Evolutionary conservation across 2,329 filamentous ascomycete species (phyloP), one percentile per base, ranked within the genome.

Genomic region (Calonectria ilicicola): DNA sequence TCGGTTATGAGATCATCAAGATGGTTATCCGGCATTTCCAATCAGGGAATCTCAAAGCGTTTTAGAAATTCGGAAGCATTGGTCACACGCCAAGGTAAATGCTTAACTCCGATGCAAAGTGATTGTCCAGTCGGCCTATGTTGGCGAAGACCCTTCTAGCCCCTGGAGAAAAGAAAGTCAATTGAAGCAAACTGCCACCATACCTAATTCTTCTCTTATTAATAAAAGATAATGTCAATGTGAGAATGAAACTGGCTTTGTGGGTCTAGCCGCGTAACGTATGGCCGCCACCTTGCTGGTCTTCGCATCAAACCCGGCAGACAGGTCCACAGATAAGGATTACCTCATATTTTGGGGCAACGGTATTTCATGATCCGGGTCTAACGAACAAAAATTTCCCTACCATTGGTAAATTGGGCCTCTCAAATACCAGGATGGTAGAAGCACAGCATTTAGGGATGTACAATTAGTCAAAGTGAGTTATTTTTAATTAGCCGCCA

Each of bases 291-390:
- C 29, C 2, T 21, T 21, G 17, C 29, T 12, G 27, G 17, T 29
- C 2, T n/a, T 32, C 32, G 35, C 38, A 23, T 56, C 51, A 29
- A 32, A 21, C 19, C 51, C 19, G 51, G 10, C n/a, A n/a, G n/a
- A n/a, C n/a, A n/a, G n/a, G n/a, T 14, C 51, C 51, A 56, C 51
- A 32, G 51, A 56, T 56, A 56, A 56, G 19, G 12, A 56, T 56
- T 56, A 38, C 51, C 51, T 29, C 51, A 35, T 56, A 56, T 56
- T 56, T 56, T 56, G 51, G 51, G 51, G 51, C 23, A 56, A 56
- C 51, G 51, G 27, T 32, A 56, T 38, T 23, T 38, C 19, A 35
- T 17, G 3, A 38, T 1, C 29, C 27, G 17, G 29, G 29, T 35
- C 51, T 19, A 29, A 14, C 21, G 38, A 56, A 56, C 38, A 56